Evolutionary conservation across 2,329 filamentous ascomycete genomes (phyloP).

Genomic region (Sclerotinia sclerotiorum): DNA sequence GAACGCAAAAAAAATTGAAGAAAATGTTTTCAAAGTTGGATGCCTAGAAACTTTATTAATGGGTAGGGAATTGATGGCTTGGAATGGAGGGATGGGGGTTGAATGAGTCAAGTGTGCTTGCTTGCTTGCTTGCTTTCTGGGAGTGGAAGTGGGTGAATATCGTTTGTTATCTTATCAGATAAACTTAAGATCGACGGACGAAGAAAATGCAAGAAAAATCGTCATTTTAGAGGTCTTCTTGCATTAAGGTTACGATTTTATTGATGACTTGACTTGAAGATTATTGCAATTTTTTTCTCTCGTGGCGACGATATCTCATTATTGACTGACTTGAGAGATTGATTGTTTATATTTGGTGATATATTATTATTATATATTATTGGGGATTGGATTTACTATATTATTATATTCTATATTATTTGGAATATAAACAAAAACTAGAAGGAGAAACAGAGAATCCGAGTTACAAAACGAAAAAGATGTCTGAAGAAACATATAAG

Average conservation of each 20-base stretch:
- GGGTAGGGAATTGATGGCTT: constrained; percentile 4
- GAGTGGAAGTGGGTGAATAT: not conserved
- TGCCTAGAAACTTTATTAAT: constrained; percentile 1
- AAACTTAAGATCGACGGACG: not conserved
- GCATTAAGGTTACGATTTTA: not conserved
- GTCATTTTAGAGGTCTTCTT: not conserved
- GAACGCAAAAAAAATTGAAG: not conserved
- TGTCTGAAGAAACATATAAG: constrained; percentile 37
- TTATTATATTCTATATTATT: too few species aligned
- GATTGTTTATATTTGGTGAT: not conserved
- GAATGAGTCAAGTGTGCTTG: not conserved
- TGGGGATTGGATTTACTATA: not conserved
- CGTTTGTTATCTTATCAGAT: not conserved
- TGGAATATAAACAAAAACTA: not conserved
- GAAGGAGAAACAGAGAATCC: not conserved
- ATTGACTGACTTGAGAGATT: too few species aligned
- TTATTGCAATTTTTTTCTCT: not conserved
- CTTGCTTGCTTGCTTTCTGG: too few species aligned
- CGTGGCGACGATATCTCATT: not conserved
- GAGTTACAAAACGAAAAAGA: not conserved
- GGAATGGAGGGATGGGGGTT: too few species aligned
- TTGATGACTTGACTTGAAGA: too few species aligned
- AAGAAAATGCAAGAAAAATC: not conserved
- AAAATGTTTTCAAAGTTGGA: not conserved
- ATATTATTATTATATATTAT: too few species aligned